Evolutionary conservation across 129 eudicot species (phyloP).

Genomic region (Artemisia tridentata): DNA sequence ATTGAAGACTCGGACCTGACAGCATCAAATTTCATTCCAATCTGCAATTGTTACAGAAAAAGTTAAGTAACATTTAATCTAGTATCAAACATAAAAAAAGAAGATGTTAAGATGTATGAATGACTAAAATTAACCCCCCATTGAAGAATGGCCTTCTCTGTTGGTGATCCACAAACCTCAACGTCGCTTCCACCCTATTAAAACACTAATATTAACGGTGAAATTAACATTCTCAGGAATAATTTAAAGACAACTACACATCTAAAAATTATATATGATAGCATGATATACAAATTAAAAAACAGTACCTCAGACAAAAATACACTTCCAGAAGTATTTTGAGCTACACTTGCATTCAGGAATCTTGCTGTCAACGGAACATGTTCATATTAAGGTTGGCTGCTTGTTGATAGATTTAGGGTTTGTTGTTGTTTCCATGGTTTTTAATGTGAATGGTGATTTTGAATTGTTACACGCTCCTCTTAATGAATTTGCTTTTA

Average conservation of each 20-base stretch:
- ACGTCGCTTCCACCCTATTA: conserved; percentile 28
- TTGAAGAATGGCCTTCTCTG: conserved; percentile 93
- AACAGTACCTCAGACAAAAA: conserved; percentile 65
- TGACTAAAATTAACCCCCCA: conserved; percentile 71
- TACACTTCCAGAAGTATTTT: conserved; percentile 90
- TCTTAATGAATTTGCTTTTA: too few species aligned
- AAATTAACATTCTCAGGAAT: not conserved
- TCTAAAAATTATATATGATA: not conserved
- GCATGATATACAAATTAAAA: not conserved
- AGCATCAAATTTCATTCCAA: conserved; percentile 81
- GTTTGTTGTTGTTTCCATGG: too few species aligned
- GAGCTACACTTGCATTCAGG: conserved; percentile 77
- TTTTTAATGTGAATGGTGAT: too few species aligned
- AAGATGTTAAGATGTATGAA: not conserved
- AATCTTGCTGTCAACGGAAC: too few species aligned
- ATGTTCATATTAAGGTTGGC: too few species aligned
- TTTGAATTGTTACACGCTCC: too few species aligned
- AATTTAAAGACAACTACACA: conserved; percentile 1
- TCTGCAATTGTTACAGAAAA: conserved; percentile 42
- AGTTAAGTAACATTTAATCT: not conserved
- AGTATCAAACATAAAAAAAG: not conserved
- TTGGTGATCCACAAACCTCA: conserved; percentile 91
- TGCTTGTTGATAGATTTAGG: too few species aligned
- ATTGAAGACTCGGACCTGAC: conserved; percentile 59
- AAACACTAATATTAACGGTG: not conserved